phyloP scores from a whole-genome alignment of 208 protist species.

The Leishmania lainsoni region DNA sequence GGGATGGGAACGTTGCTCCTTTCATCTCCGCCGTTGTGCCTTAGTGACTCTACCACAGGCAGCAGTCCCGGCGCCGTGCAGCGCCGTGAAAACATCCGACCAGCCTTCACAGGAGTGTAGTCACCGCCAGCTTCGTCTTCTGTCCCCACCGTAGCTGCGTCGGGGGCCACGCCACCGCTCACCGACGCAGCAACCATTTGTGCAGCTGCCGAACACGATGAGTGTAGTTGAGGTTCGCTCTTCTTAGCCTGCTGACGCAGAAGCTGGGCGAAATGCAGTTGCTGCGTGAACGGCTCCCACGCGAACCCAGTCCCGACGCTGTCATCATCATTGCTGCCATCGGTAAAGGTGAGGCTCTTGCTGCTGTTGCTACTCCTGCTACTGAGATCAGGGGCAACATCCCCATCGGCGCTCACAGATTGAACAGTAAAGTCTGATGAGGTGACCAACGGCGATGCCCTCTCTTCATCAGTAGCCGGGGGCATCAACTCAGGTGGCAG shows the following conservation, averaged over 20 bases:
- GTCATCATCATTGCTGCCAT: slow-evolving; percentile 1
- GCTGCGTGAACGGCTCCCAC: slow-evolving; percentile 33
- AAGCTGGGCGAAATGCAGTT: neutral
- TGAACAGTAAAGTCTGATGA: neutral
- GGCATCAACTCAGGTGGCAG: neutral
- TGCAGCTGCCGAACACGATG: neutral
- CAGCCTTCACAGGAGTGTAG: slow-evolving; percentile 34
- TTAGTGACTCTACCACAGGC: slow-evolving; percentile 1
- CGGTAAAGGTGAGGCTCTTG: neutral
- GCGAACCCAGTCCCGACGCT: neutral
- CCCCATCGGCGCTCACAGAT: neutral
- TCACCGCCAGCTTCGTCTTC: slow-evolving; percentile 21
- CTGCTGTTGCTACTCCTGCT: neutral
- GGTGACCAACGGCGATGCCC: neutral
- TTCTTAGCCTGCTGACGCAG: slow-evolving; percentile 6
- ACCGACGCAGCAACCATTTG: neutral
- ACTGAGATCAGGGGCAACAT: neutral
- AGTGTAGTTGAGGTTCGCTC: neutral
- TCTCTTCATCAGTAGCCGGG: neutral
- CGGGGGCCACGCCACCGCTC: too few species aligned
- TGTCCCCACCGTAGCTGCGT: neutral
- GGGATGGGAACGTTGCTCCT: slow-evolving; percentile 3
- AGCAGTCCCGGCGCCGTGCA: neutral
- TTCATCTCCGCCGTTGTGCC: slow-evolving; percentile 12
- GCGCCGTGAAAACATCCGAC: neutral